phyloP scores from a whole-genome alignment of 2,329 filamentous ascomycete species.

The Apiospora kogelbergensis region DNA sequence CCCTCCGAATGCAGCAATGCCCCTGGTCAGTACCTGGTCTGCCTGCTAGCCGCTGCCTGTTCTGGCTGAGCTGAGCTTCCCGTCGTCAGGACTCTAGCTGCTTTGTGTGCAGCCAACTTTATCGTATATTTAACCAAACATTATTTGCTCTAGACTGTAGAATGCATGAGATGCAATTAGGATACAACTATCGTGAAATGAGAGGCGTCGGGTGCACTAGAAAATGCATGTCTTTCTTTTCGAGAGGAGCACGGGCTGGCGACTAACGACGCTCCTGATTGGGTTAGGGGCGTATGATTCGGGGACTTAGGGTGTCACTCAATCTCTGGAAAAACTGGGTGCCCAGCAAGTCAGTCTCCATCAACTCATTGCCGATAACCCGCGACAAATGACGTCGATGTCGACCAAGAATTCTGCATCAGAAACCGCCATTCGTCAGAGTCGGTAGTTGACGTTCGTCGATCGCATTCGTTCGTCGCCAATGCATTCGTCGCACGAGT shows the following conservation, averaged over 20 bases:
- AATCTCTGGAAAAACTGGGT: neutral
- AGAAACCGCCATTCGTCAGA: neutral
- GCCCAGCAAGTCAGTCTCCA: neutral
- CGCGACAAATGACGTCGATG: neutral
- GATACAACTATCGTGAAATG: no score
- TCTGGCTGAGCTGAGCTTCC: no score
- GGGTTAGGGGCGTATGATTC: neutral
- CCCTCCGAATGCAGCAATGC: neutral
- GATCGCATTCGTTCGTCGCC: neutral
- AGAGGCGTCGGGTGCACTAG: neutral
- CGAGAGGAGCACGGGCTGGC: neutral
- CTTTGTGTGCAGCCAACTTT: no score
- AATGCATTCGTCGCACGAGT: neutral
- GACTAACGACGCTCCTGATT: neutral
- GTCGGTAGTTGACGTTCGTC: neutral
- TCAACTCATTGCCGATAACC: neutral
- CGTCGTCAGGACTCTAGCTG: no score
- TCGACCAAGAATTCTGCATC: neutral
- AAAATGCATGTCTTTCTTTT: neutral
- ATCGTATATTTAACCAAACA: no score
- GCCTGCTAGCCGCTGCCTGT: no score
- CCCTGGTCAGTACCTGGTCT: neutral
- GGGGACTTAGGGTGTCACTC: conserved; percentile 1
- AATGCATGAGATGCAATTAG: no score
- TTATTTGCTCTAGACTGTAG: no score